Percentiles rank a stretch among this genome's conserved stretches.
Conservation (phyloP, 2,329 filamentous ascomycete genomes). For the Colletotrichum gigasporum region DNA sequence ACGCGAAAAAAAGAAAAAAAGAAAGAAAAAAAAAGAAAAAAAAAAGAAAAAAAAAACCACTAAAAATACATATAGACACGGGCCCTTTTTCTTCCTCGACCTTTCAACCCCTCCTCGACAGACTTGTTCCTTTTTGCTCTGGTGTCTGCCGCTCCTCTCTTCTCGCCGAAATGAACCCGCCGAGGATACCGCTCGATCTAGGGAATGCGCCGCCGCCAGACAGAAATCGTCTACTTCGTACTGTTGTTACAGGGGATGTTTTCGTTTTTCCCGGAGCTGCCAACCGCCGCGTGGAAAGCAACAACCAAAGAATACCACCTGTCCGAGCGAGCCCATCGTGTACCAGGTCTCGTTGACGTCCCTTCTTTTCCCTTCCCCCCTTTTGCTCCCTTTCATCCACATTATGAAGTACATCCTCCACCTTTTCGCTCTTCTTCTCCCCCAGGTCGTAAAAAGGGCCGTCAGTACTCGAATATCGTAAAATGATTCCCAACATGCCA, state of each 20-base stretch:
- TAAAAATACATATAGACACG: slow-evolving; percentile 32
- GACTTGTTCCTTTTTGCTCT: not conserved
- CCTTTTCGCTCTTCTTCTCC: not conserved
- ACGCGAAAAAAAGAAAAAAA: not conserved
- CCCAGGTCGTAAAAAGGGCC: slow-evolving; percentile 24
- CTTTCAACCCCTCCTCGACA: not conserved
- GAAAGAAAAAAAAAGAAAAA: not conserved
- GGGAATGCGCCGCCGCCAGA: slow-evolving; percentile 14
- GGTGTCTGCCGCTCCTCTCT: not conserved
- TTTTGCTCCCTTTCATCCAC: not conserved
- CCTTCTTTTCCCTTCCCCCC: not conserved
- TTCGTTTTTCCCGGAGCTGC: not conserved
- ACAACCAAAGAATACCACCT: not conserved
- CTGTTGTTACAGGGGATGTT: slow-evolving; percentile 22
- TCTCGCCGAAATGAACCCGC: no score
- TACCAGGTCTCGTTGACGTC: not conserved
- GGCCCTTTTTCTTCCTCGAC: not conserved
- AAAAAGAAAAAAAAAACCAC: not conserved
- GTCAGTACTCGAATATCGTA: slow-evolving; percentile 27
- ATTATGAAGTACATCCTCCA: slow-evolving; percentile 17
- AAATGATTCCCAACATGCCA: slow-evolving; percentile 6
- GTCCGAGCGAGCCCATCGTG: slow-evolving; percentile 11
- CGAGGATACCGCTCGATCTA: slow-evolving; percentile 7
- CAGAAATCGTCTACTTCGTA: slow-evolving; percentile 26
- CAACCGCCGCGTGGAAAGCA: not conserved